Percentiles rank a stretch among this genome's conserved stretches.
Evolutionary conservation across 2,329 filamentous ascomycete genomes (phyloP).

Genomic region (Sporothrix brasiliensis): DNA sequence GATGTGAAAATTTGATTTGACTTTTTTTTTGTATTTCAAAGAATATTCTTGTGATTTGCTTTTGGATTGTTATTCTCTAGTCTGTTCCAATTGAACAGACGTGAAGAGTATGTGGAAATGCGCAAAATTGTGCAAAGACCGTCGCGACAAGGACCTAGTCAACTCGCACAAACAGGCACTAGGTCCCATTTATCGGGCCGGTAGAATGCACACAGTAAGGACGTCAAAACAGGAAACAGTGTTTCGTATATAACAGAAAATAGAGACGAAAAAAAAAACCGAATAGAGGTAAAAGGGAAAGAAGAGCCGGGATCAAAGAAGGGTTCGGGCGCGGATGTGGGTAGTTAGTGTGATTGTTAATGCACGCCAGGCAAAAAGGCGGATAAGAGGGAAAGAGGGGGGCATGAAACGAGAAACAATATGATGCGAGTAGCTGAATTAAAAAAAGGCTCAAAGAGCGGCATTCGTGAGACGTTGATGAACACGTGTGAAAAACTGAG

Average conservation of each 20-base stretch:
- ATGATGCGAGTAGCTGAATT: neutral
- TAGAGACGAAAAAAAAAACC: neutral
- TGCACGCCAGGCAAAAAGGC: slow-evolving; percentile 21
- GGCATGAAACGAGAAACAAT: slow-evolving; percentile 8
- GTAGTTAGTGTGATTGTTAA: slow-evolving; percentile 16
- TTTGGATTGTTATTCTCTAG: slow-evolving; percentile 1
- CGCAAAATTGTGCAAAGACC: neutral
- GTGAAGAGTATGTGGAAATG: neutral
- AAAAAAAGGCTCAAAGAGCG: slow-evolving; percentile 6
- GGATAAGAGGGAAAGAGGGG: neutral
- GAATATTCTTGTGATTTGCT: neutral
- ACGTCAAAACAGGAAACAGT: slow-evolving; percentile 21
- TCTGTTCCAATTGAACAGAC: neutral
- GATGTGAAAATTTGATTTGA: neutral
- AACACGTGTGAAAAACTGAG: slow-evolving; percentile 2
- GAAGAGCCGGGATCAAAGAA: neutral
- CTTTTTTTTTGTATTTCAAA: neutral
- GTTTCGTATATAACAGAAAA: slow-evolving; percentile 22
- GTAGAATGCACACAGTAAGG: slow-evolving; percentile 17
- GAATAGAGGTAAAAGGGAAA: neutral
- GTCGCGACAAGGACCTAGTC: too few relatives aligned
- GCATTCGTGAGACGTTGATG: slow-evolving; percentile 20
- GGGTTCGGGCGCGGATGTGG: neutral
- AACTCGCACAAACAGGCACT: slow-evolving; percentile 3
- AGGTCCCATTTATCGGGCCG: slow-evolving; percentile 12